Evolutionary conservation across 2,329 filamentous ascomycete genomes (phyloP), one percentile per base, ranked within the genome.

Genomic region (Zymoseptoria brevis): DNA sequence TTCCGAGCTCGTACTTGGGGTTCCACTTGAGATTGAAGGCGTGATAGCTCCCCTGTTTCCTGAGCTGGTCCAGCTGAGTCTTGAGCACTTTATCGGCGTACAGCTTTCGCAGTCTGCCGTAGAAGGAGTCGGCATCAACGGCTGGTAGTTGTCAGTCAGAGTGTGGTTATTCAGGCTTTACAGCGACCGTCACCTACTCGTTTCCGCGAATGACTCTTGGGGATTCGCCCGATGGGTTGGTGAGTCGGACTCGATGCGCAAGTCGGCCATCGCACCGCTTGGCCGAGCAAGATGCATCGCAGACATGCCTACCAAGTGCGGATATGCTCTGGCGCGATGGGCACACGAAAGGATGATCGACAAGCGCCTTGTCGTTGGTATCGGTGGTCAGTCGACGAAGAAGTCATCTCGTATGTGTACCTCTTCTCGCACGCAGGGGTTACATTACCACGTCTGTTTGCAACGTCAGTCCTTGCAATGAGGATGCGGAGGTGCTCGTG

Each of bases 11-110:
- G 26, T 57, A 57, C 35, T 51, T 57, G 19, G 55, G 55, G 41
- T 57, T 24, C 55, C 55, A 57, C 19, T 57, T 51, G 24, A 57
- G 29, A 24, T 57, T 57, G 29, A 53, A 57, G 13, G 55, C 55
- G 52, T 57, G 21, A 24, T 57, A 57, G 49, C 55, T 51, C 16
- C 55, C 55, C 49, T 51, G 48, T 52, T 53, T 52, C 49, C 16
- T 52, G 49, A 57, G 29, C 49, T 52, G 49, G 49, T 57, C 49
- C 49, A 57, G 24, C 24, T 57, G 55, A n/a, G 54, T 56, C 45
- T 56, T 50, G 54, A 56, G 54, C 45, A 56, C 54, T 19, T 29
- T 16, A 4, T 56, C 22, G 6, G 54, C 5, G 21, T 26, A 56
- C 21, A 56, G 45, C 22, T 56, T 35, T 29, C 54, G 41, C 54